A percentile compares a stretch with the other conserved stretches of the same genome.
phyloP scores from a whole-genome alignment of 805 yeast species.

The Groenewaldozyma salmanticensis region DNA sequence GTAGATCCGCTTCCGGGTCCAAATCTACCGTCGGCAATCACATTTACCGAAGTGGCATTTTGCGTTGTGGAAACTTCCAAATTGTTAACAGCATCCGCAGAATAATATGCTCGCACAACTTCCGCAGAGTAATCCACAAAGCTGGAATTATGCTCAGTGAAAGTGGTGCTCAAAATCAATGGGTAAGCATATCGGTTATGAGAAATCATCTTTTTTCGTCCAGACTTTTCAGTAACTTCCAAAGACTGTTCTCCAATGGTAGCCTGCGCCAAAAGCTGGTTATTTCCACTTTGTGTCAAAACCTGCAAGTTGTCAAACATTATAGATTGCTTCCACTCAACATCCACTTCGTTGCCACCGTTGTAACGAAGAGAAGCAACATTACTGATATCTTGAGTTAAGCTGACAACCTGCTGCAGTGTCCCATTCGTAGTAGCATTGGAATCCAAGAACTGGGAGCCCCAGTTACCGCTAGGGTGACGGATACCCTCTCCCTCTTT shows the following conservation, averaged over 20 bases:
- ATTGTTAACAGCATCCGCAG: background rate
- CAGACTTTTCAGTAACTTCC: background rate
- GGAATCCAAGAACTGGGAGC: background rate
- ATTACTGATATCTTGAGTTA: background rate
- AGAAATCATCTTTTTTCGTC: background rate
- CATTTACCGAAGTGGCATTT: background rate
- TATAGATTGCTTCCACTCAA: background rate
- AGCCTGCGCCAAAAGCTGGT: background rate
- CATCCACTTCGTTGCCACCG: background rate
- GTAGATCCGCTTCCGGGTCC: background rate
- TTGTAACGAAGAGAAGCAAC: background rate
- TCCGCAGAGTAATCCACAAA: background rate
- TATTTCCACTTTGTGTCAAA: background rate
- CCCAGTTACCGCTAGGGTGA: background rate
- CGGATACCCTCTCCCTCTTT: constrained; percentile 14
- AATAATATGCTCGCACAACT: background rate
- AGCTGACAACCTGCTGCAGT: background rate
- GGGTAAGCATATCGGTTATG: background rate
- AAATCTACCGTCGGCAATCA: background rate
- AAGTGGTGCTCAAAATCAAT: background rate
- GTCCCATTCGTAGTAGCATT: background rate
- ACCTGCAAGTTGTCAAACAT: background rate
- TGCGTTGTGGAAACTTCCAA: background rate
- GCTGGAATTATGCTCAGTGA: background rate
- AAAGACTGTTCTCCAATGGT: background rate